Conservation (phyloP, 495 filamentous ascomycete genomes). For the Penicillium goetzii region DNA sequence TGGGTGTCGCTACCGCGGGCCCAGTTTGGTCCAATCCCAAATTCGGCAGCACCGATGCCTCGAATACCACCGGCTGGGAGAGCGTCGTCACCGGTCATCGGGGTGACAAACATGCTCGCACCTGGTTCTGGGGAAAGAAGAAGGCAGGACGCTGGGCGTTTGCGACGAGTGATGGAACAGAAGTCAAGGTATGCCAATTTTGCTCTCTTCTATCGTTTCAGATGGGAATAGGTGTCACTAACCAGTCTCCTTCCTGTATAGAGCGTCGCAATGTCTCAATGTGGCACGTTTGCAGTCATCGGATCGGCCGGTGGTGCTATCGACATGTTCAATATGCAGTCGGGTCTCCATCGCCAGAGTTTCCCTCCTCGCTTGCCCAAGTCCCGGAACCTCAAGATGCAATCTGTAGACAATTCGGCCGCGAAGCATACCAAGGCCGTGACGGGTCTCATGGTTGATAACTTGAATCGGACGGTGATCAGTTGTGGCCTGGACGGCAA, state of each 20-base stretch:
- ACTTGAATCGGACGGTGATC: conserved; percentile 78
- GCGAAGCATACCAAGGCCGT: conserved; percentile 75
- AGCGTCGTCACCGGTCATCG: conserved; percentile 94
- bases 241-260: conserved; percentile 30
- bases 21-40: conserved; percentile 77
- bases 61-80: conserved; percentile 87
- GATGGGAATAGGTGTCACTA: conserved; percentile 8
- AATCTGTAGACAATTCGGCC: neutral
- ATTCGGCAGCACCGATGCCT: conserved; percentile 58
- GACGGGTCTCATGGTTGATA: conserved; percentile 83
- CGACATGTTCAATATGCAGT: conserved; percentile 96
- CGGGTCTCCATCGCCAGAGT: conserved; percentile 79
- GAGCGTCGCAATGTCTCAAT: conserved; percentile 84
- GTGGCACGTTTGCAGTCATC: conserved; percentile 92
- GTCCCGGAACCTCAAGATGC: conserved; percentile 35
- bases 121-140: conserved; percentile 98
- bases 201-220: neutral
- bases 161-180: conserved; percentile 77
- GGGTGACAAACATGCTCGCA: conserved; percentile 80
- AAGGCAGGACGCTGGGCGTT: conserved; percentile 92
- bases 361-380: conserved; percentile 74
- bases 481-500: conserved; percentile 91
- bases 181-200: conserved; percentile 61
- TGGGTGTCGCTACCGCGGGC: conserved; percentile 72
- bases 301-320: conserved; percentile 81